phyloP scores from a whole-genome alignment of 208 protist species.

The Kentomonas sorsogonicus region DNA sequence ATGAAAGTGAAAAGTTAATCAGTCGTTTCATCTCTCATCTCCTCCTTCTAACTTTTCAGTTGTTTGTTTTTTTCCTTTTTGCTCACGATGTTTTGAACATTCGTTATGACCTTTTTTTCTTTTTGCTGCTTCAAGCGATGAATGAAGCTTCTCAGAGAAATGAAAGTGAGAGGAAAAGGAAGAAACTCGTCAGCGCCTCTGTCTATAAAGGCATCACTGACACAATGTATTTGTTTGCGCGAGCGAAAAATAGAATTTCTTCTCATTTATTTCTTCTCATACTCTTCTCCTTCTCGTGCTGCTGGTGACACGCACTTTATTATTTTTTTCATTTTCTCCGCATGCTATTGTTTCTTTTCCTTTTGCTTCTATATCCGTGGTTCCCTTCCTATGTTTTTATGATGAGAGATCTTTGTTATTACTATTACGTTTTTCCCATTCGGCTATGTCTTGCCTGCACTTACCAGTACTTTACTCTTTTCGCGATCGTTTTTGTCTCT shows the following conservation, averaged over 20 bases:
- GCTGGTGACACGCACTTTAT: no score
- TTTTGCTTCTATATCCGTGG: background rate
- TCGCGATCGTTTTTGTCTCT: conserved; percentile 1
- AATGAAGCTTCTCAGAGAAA: no score
- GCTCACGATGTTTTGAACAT: conserved; percentile 8
- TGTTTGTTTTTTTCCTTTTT: conserved; percentile 9
- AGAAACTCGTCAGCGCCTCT: no score
- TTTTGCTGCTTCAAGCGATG: no score
- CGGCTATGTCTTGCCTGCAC: background rate
- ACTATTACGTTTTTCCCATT: background rate
- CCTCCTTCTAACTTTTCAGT: background rate
- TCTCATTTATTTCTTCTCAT: background rate
- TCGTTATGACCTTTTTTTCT: conserved; percentile 5
- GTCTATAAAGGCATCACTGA: conserved; percentile 7
- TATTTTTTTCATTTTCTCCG: no score
- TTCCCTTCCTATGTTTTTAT: background rate
- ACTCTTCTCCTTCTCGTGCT: no score
- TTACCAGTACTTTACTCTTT: background rate
- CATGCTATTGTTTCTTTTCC: conserved; percentile 7
- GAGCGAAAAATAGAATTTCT: background rate
- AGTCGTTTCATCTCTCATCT: background rate
- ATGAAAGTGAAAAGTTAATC: no score
- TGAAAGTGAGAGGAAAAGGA: conserved; percentile 11
- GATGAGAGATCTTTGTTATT: background rate
- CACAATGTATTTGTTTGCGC: background rate